phyloP scores from a whole-genome alignment of 106 monocot genomes.

The Hemerocallis citrina region DNA sequence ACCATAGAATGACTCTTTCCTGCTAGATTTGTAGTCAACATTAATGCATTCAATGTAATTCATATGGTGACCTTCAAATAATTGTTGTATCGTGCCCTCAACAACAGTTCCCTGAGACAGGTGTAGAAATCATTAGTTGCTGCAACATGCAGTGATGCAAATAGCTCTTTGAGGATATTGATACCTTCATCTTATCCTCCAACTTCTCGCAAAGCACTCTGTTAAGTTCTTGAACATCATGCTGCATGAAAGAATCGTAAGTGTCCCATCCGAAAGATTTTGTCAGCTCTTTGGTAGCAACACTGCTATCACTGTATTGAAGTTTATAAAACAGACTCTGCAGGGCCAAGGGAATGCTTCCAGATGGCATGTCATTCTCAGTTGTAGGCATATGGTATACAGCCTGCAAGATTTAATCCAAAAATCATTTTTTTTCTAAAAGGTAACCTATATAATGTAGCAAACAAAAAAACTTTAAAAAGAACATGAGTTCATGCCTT shows the following conservation, averaged over 20 bases:
- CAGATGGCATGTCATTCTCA: constrained; percentile 35
- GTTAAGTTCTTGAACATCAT: constrained; percentile 74
- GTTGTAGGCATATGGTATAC: constrained; percentile 47
- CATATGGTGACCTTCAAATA: constrained; percentile 70
- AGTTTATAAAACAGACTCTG: constrained; percentile 58
- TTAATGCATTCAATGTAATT: constrained; percentile 75
- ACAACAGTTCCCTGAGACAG: constrained; percentile 49
- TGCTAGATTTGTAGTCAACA: constrained; percentile 57
- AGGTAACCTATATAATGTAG: not conserved
- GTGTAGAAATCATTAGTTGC: not conserved
- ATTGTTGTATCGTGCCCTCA: constrained; percentile 53
- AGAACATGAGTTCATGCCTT: constrained; percentile 23
- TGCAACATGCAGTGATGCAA: not conserved
- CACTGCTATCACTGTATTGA: constrained; percentile 58
- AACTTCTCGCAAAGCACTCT: constrained; percentile 62
- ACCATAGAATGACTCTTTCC: constrained; percentile 74
- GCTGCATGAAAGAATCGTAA: constrained; percentile 51
- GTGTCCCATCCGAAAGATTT: constrained; percentile 49
- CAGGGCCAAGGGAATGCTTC: constrained; percentile 36
- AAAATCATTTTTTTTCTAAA: not conserved
- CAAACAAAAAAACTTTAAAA: constrained; percentile 1
- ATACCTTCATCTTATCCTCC: constrained; percentile 73
- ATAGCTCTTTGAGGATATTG: not conserved
- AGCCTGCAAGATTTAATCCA: constrained; percentile 15
- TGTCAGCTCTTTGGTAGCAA: constrained; percentile 45